Evolutionary conservation across 371 early-diverging fungal species (phyloP), one percentile per base, ranked within the genome.

Genomic region (Mucor circinelloides): DNA sequence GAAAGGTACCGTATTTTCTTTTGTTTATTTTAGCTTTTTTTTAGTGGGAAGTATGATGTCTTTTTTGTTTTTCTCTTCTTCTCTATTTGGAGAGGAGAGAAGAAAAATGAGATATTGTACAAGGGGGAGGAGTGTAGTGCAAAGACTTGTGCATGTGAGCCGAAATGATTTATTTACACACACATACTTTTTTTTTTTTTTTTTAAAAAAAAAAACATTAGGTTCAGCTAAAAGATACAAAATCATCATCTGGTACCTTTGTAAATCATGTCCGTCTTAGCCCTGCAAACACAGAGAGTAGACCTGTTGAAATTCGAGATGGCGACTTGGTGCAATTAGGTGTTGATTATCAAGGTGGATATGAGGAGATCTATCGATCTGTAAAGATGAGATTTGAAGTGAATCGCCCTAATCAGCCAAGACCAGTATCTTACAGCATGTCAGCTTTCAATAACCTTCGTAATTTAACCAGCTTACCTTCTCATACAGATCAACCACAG

Each of bases 191-290:
- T 17, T 28, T 15, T 12, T 32, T n/a, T n/a, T n/a, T n/a, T n/a
- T n/a, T n/a, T n/a, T n/a, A n/a, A n/a, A n/a, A n/a, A n/a, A n/a
- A n/a, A 42, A 2, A 10, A 36, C 36, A 13, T 13, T 69, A 69
- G 61, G 59, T 66, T 66, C 46, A 36, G 19, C 67, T 57, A 36
- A 63, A 60, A 59, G 99, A 98, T 80, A 94, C 94, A 32, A 94
- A 93, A 63, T 94, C 94, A 57, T 96, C 96, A 7, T 95, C 96
- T 21, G 99, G 99, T 19, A 98, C 99, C 13, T 99, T 97, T 74
- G 79, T 97, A 48, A 99, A 99, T 84, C 93, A 94, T 76, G 87
- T 94, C 70, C 84, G 99, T 5, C 77, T 98, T 21, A 90, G 93
- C 54, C 89, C 95, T 12, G 91, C 97, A 6, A 91, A 91, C 12